Base-by-base conservation (phyloP, 2,329 filamentous ascomycete genomes). In the Calonectria ilicicola region DNA sequence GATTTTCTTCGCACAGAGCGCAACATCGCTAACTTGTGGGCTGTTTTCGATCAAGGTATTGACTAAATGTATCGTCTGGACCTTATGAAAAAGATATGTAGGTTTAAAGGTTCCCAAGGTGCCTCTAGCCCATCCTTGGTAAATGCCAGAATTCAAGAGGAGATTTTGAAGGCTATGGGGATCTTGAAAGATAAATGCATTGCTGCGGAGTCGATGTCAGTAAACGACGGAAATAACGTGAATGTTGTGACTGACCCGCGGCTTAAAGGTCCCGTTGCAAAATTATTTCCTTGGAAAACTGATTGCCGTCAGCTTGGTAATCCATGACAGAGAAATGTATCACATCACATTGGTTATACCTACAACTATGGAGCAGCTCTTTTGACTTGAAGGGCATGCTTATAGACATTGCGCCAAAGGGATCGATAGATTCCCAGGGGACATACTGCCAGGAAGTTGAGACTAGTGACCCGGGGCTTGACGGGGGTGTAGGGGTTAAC, bases 261-360 rank as follows among this genome's bases (percentile, higher is more conserved):
- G 32, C 53, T 14, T 15, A 35, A 21, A 35, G 32, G 53, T 10
- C 53, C 53, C 5, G n/a, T 26, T 14, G 53, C 53, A 12, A 58
- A 58, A 63, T 63, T 23, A 44, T 46, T 44, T 44, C 38, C 58
- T 63, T n/a, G 38, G 21, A 63, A 63, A 6, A 63, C 58, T 63
- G 38, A 6, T 7, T 35, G 49, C 27, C 32, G 19, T 60, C n/a
- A 60, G 32, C 29, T n/a, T 60, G 9, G 21, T 3, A 15, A 10
- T 14, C 26, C 23, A 26, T 17, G 29, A 42, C 9, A 3, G 0
- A 42, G 5, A 4, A 17, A 8, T 4, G 5, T 14, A 3, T 1
- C 21, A 17, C 15, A 3, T 1, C 21, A 17, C 15, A 10, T 2
- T 17, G 17, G 5, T 23, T 23, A 27, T 15, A 42, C 58, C 27